A percentile compares a stretch with the other conserved stretches of the same genome.
phyloP scores from a whole-genome alignment of 176 grass and related monocot genomes.

The Eragrostis curvula region DNA sequence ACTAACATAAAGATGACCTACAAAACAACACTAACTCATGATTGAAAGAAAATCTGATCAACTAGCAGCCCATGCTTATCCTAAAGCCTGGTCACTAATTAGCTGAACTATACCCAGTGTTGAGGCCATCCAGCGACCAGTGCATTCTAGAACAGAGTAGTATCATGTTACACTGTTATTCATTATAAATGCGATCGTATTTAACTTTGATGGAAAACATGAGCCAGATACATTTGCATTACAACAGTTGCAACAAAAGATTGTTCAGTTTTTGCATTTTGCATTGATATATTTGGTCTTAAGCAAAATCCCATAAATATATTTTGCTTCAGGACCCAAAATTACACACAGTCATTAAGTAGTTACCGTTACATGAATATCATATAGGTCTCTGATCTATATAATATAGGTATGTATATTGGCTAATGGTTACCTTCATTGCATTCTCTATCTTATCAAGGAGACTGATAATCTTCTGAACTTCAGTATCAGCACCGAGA shows the following conservation, averaged over 20 bases:
- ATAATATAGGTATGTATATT: slow-evolving; percentile 31
- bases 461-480: slow-evolving; percentile 74
- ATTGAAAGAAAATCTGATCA: too few species aligned
- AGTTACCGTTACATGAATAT: background rate
- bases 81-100: too few species aligned
- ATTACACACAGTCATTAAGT: slow-evolving; percentile 2
- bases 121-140: too few species aligned
- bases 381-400: slow-evolving; percentile 19
- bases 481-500: slow-evolving; percentile 76
- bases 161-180: slow-evolving; percentile 6
- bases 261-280: background rate
- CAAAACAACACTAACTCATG: background rate
- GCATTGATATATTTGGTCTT: slow-evolving; percentile 7
- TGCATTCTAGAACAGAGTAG: too few species aligned
- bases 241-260: slow-evolving; percentile 18
- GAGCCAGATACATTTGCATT: background rate
- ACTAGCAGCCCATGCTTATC: too few species aligned
- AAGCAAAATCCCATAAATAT: slow-evolving; percentile 1
- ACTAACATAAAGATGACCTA: too few species aligned
- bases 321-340: slow-evolving; percentile 18
- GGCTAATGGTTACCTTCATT: slow-evolving; percentile 83
- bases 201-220: slow-evolving; percentile 4
- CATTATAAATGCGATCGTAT: background rate
- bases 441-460: slow-evolving; percentile 87
- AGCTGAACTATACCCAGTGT: too few species aligned